Evolutionary conservation across 768 basidiomycete species (phyloP), one percentile per base, ranked within the genome.

Genomic region (Galerina marginata): DNA sequence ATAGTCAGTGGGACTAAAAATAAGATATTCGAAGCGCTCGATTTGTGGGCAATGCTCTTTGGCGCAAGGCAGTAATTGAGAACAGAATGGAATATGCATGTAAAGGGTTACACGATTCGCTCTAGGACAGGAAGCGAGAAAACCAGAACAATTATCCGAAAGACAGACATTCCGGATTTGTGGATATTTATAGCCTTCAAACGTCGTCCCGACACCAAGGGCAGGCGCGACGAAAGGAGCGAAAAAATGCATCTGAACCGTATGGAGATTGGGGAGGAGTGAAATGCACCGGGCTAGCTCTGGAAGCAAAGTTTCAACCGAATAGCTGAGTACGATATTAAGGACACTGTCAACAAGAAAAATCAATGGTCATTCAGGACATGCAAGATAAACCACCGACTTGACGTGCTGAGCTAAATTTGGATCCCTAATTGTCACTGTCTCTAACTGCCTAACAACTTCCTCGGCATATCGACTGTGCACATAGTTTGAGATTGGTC

Each of bases 191-290:
- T 29, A 20, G 23, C 11, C 7, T 45, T 11, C 15, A 45, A 45
- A 45, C 15, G 44, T n/a, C 15, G 16, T 20, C 20, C 1, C 20
- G 20, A 20, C 20, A 20, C 20, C 44, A 45, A 10, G 23, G n/a
- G n/a, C 7, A 14, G 23, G 7, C 23, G 15, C 16, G 9, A 2
- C 23, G 16, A 45, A 45, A 45, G 16, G 44, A 11, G 6, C 2
- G 2, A 16, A 23, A 16, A 4, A 7, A 53, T 44, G n/a, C 9
- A 56, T 11, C 43, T 72, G 68, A 12, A 73, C 33, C 40, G 69
- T 69, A 16, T 69, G 54, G 7, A 73, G 64, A 33, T 69, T 70
- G 33, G 56, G 57, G 20, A 71, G 62, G 20, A 69, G 50, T 2
- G 64, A 33, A 6, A 73, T 62, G 43, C 54, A 56, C 14, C 40